Evolutionary conservation across 176 grass and related monocot genomes (phyloP).

Genomic region (Cenchrus americanus): DNA sequence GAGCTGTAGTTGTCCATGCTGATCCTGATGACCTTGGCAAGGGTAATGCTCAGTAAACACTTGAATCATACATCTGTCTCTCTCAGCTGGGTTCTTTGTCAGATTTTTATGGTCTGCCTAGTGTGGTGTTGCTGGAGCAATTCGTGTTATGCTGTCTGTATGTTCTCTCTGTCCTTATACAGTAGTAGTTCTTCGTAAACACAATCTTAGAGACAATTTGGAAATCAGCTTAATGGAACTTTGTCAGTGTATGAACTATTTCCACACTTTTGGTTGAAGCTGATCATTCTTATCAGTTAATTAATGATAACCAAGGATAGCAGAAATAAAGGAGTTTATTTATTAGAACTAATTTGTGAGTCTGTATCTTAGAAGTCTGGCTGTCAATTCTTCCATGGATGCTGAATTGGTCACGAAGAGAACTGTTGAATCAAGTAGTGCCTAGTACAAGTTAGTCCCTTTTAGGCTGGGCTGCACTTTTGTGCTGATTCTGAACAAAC

Average conservation of each 20-base stretch:
- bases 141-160: neutral
- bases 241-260: neutral
- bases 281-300: neutral
- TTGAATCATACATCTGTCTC: neutral
- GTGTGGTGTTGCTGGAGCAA: neutral
- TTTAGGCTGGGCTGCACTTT: neutral
- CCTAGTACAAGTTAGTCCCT: neutral
- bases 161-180: neutral
- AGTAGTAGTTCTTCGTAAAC: neutral
- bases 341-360: neutral
- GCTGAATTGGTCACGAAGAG: neutral
- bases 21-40: conserved; percentile 80
- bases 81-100: conserved; percentile 1
- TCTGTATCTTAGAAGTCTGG: neutral
- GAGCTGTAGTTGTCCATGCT: conserved; percentile 72
- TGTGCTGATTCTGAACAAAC: neutral
- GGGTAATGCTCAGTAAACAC: conserved; percentile 42
- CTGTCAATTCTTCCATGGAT: neutral
- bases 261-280: neutral
- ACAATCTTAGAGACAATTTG: neutral
- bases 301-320: neutral
- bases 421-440: neutral
- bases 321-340: neutral
- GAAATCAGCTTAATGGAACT: neutral
- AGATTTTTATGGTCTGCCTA: neutral